Evolutionary conservation across 495 filamentous ascomycete species (phyloP).

Genomic region (Talaromyces adpressus): DNA sequence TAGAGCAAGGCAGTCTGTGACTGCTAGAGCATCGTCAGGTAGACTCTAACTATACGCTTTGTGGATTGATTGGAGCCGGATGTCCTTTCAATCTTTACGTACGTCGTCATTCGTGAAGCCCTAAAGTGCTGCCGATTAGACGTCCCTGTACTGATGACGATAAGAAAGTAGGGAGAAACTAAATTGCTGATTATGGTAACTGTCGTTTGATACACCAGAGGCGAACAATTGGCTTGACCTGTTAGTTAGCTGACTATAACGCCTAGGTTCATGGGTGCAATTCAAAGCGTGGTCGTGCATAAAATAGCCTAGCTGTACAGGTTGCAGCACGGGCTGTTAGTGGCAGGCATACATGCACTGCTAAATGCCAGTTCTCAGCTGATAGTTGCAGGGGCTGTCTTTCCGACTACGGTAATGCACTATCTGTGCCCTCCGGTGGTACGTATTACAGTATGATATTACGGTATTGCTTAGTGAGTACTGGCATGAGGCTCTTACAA

Average conservation of each 20-base stretch:
- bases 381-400: neutral
- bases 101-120: neutral
- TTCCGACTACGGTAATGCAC: neutral
- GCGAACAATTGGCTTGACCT: neutral
- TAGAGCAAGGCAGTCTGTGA: neutral
- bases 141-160: neutral
- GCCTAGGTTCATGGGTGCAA: neutral
- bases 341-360: neutral
- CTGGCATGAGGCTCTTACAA: neutral
- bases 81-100: neutral
- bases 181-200: neutral
- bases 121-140: neutral
- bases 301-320: neutral
- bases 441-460: neutral
- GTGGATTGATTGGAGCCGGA: neutral
- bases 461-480: neutral
- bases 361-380: neutral
- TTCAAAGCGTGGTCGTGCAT: neutral
- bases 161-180: neutral
- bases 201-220: neutral
- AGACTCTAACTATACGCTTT: neutral
- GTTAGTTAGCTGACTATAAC: neutral
- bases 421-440: neutral
- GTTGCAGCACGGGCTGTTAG: neutral
- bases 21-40: neutral